phyloP scores from a whole-genome alignment of 2,329 filamentous ascomycete species.

The Polychaeton citri region DNA sequence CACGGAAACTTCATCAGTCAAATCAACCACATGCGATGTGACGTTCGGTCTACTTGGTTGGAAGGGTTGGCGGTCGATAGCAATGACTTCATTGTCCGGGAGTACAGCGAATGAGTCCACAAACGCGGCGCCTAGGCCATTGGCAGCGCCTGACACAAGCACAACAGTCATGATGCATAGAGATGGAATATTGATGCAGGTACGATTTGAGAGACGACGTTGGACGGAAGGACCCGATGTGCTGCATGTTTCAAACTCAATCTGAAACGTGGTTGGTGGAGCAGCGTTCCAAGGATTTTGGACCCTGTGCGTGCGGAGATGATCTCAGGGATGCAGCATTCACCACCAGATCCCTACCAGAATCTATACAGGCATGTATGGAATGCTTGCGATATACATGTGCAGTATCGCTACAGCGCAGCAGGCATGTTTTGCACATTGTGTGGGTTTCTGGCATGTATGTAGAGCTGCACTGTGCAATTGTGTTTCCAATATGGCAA shows the following conservation, averaged over 20 bases:
- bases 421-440: too few relatives aligned
- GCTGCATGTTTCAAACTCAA: background rate
- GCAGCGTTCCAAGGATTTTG: too few relatives aligned
- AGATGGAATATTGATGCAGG: background rate
- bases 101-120: constrained; percentile 14
- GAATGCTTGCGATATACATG: too few relatives aligned
- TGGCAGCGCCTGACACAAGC: constrained; percentile 25
- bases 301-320: too few relatives aligned
- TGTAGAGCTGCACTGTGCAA: too few relatives aligned
- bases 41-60: constrained; percentile 9
- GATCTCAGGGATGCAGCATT: too few relatives aligned
- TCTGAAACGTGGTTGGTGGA: too few relatives aligned
- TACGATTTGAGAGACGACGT: background rate
- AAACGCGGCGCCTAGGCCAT: constrained; percentile 25
- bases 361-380: too few relatives aligned
- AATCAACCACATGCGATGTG: constrained; percentile 12
- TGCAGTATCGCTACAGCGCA: too few relatives aligned
- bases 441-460: too few relatives aligned
- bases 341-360: too few relatives aligned
- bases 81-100: constrained; percentile 14
- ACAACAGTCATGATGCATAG: constrained; percentile 11
- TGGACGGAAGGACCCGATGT: background rate
- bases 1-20: constrained; percentile 15
- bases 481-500: too few relatives aligned
- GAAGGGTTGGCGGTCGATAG: constrained; percentile 17